These are phyloP conservation scores for Raddia guianensis DNA, from an alignment of 176 grass and related monocot genomes.

Conservation along the genomic window DNA sequence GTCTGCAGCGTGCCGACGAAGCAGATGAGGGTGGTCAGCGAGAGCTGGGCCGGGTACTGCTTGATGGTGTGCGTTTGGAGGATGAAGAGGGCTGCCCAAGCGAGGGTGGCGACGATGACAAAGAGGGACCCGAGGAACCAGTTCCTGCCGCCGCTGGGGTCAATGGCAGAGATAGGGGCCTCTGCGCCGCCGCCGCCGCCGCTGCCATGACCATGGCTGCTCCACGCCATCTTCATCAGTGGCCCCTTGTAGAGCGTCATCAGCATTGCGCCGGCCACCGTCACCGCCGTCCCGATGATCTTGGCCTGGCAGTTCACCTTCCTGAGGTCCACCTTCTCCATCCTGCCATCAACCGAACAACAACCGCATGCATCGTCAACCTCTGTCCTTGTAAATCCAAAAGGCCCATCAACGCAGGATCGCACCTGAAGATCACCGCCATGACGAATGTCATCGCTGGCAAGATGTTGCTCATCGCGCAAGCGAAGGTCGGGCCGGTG, in stretches of 20 bases:
- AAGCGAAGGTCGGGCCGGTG: conserved; percentile 86
- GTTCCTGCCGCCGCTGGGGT: conserved; percentile 32
- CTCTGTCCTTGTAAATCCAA: background rate
- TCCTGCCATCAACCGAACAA: conserved; percentile 38
- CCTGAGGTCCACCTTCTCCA: conserved; percentile 87
- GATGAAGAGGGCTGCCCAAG: conserved; percentile 90
- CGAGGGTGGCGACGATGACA: conserved; percentile 87
- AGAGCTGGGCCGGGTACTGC: conserved; percentile 85
- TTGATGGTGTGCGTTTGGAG: conserved; percentile 72
- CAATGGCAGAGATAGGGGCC: background rate
- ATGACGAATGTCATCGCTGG: conserved; percentile 93
- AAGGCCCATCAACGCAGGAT: background rate
- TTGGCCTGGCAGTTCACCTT: conserved; percentile 80
- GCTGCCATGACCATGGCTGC: conserved; percentile 31
- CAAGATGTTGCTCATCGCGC: conserved; percentile 96
- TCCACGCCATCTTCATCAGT: conserved; percentile 79
- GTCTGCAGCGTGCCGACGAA: conserved; percentile 87
- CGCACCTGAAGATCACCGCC: conserved; percentile 81
- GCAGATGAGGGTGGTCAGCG: conserved; percentile 87
- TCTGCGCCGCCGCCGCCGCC: background rate
- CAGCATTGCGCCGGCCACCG: conserved; percentile 91
- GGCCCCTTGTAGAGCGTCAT: conserved; percentile 99
- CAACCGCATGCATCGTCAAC: background rate
- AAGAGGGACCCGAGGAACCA: conserved; percentile 85
- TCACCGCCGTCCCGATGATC: conserved; percentile 74